These are phyloP conservation scores for Calocera viscosa DNA, from an alignment of 768 basidiomycete genomes.

Conservation along the genomic window DNA sequence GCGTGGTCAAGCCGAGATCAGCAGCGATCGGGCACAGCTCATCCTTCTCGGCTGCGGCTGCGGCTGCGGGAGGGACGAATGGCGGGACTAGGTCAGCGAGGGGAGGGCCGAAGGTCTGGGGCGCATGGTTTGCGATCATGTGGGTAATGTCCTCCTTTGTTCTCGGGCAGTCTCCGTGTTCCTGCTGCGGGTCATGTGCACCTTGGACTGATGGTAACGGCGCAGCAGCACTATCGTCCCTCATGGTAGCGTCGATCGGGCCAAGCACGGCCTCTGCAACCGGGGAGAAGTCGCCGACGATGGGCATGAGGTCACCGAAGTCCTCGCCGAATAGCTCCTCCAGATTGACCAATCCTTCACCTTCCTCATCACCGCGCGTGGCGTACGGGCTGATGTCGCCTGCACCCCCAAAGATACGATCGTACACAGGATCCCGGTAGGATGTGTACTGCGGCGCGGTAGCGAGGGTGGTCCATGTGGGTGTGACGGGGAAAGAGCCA, in stretches of 20 bases:
- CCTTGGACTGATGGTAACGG: slow-evolving; percentile 29
- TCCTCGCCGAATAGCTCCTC: slow-evolving; percentile 11
- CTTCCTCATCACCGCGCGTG: slow-evolving; percentile 8
- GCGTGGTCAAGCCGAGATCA: slow-evolving; percentile 51
- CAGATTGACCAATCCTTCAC: slow-evolving; percentile 22
- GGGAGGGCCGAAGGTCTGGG: slow-evolving; percentile 39
- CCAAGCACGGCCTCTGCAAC: slow-evolving; percentile 7
- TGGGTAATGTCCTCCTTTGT: slow-evolving; percentile 43
- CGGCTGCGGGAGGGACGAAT: slow-evolving; percentile 23
- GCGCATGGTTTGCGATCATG: slow-evolving; percentile 30
- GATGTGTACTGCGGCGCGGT: slow-evolving; percentile 77
- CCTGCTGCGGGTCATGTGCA: slow-evolving; percentile 19
- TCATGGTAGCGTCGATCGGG: slow-evolving; percentile 11
- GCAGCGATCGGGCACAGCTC: slow-evolving; percentile 28
- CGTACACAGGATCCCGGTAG: slow-evolving; percentile 37
- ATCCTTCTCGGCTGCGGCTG: slow-evolving; percentile 10
- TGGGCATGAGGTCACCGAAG: slow-evolving; percentile 8
- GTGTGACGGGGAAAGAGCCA: slow-evolving; percentile 22
- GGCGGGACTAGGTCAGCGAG: slow-evolving; percentile 23
- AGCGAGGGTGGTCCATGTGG: slow-evolving; percentile 62
- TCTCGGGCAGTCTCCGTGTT: slow-evolving; percentile 35
- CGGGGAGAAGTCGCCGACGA: slow-evolving; percentile 3
- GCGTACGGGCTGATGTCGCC: slow-evolving; percentile 19
- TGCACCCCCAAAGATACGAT: slow-evolving; percentile 1
- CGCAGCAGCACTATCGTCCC: slow-evolving; percentile 19